Evolutionary conservation across 1,284 basidiomycete species (phyloP).

Genomic region (Ustilago curta): DNA sequence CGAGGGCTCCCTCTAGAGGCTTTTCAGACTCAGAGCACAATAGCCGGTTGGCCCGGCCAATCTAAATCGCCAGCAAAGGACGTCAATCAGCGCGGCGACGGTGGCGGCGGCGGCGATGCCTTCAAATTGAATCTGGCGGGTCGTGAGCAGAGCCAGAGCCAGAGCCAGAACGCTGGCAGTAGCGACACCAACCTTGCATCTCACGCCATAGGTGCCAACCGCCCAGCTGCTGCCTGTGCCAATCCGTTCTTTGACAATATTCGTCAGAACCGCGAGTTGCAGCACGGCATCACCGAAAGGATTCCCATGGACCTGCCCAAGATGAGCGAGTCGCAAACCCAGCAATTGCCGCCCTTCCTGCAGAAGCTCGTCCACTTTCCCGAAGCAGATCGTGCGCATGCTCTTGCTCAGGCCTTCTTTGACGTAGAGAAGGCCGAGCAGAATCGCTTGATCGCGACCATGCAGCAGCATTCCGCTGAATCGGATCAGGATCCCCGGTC

Average conservation of each 20-base stretch:
- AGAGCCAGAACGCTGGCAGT: conserved; percentile 4
- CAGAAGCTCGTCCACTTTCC: conserved; percentile 75
- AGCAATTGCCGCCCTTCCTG: conserved; percentile 83
- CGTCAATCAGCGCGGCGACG: conserved; percentile 1
- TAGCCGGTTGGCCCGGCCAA: conserved; percentile 45
- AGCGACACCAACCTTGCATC: not conserved
- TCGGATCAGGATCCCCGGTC: conserved; percentile 49
- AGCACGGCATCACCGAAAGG: conserved; percentile 76
- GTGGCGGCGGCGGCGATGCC: conserved; percentile 3
- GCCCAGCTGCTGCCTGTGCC: conserved; percentile 38
- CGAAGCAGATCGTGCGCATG: conserved; percentile 77
- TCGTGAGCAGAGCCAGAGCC: conserved; percentile 22
- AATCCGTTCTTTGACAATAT: conserved; percentile 82
- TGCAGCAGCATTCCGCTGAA: conserved; percentile 83
- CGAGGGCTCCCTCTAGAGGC: conserved; percentile 62
- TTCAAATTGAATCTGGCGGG: conserved; percentile 23
- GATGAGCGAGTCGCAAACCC: conserved; percentile 35
- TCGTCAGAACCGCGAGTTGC: conserved; percentile 91
- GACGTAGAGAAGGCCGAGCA: conserved; percentile 90
- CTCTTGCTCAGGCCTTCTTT: conserved; percentile 90
- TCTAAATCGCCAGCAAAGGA: conserved; percentile 27
- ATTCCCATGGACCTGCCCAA: conserved; percentile 61
- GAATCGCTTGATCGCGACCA: conserved; percentile 85
- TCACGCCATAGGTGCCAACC: conserved; percentile 8
- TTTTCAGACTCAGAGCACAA: conserved; percentile 56